Conservation (phyloP, 2,329 filamentous ascomycete species). For the Aureobasidium sp. region DNA sequence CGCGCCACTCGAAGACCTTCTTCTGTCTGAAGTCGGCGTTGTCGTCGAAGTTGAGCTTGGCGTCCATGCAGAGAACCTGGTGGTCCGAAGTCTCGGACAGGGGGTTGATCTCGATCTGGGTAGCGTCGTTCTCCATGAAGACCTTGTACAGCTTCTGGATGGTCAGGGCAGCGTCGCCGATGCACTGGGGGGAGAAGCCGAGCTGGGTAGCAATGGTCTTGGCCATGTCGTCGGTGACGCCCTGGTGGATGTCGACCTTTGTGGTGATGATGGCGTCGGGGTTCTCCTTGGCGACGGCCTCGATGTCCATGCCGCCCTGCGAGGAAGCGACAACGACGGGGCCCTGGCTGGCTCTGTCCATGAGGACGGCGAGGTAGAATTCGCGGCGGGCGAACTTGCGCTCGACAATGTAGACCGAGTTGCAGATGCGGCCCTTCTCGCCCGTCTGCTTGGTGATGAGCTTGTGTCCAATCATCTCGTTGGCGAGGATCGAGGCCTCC, state of each 20-base stretch:
- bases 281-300: conserved; percentile 95
- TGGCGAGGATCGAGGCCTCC: conserved; percentile 91
- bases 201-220: conserved; percentile 81
- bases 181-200: conserved; percentile 95
- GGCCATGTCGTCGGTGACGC: conserved; percentile 93
- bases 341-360: conserved; percentile 86
- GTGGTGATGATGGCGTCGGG: conserved; percentile 94
- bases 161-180: conserved; percentile 88
- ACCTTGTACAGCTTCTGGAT: conserved; percentile 99
- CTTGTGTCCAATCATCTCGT: conserved; percentile 99
- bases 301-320: conserved; percentile 98
- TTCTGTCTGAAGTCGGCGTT: conserved; percentile 98
- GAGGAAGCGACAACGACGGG: conserved; percentile 97
- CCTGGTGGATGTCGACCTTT: conserved; percentile 83
- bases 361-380: conserved; percentile 97
- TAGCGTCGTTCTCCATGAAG: conserved; percentile 96
- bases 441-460: conserved; percentile 99
- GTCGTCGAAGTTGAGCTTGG: conserved; percentile 97
- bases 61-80: conserved; percentile 98
- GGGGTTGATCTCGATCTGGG: conserved; percentile 99
- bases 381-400: conserved; percentile 98
- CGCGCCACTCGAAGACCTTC: conserved; percentile 89
- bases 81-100: conserved; percentile 97
- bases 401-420: conserved; percentile 97
- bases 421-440: conserved; percentile 86